Conservation (phyloP, 345 rosid genomes). For the Sisymbrium altissimum region DNA sequence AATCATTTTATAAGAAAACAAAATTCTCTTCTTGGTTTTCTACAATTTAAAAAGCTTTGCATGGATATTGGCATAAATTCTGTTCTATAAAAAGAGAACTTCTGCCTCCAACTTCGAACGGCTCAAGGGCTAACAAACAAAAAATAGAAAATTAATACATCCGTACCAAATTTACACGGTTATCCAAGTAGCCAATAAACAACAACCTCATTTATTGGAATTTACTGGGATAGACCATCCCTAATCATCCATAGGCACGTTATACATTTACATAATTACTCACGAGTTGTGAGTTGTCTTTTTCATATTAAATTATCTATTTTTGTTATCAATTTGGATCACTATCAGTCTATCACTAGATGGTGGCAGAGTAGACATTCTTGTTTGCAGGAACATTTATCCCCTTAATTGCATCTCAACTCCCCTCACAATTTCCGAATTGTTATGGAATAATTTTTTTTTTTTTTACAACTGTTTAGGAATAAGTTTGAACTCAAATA, state of each 20-base stretch:
- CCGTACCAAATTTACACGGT: not conserved
- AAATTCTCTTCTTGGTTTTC: not conserved
- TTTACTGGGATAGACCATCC: constrained; percentile 8
- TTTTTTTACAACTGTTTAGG: not conserved
- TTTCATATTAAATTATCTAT: not conserved
- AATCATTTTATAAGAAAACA: no score
- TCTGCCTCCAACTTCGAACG: not conserved
- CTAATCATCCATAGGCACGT: constrained; percentile 25
- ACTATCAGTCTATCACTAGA: not conserved
- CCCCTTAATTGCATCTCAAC: not conserved
- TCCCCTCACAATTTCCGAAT: not conserved
- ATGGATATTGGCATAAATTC: not conserved
- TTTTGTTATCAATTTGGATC: not conserved
- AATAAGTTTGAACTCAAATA: not conserved
- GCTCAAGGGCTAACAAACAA: not conserved
- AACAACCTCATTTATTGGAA: constrained; percentile 17
- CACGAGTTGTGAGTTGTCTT: constrained; percentile 6
- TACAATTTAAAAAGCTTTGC: not conserved
- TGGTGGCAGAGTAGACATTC: not conserved
- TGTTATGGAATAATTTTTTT: not conserved
- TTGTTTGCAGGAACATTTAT: constrained; percentile 6
- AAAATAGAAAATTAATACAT: not conserved
- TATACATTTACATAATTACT: not conserved
- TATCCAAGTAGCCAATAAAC: not conserved
- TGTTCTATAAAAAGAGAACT: not conserved